Base-by-base conservation (phyloP, 2,329 filamentous ascomycete genomes). In the Ophiostoma perfectum region DNA sequence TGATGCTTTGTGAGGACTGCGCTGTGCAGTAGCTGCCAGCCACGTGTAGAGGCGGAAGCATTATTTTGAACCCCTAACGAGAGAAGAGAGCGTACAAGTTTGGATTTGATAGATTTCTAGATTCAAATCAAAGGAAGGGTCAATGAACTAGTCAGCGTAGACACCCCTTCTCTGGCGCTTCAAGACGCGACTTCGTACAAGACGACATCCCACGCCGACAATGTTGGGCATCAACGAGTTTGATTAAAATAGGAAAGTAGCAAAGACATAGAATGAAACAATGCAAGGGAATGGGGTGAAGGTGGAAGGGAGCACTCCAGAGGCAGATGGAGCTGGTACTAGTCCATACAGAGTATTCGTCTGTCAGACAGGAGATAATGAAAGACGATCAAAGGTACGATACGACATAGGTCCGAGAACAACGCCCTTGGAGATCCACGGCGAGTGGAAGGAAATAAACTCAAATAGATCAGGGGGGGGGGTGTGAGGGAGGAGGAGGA, bases 261-360 rank as follows among this genome's bases (percentile, higher is more conserved):
- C n/a, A 55, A 27, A 55, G 49, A 9, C 9, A 14, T 16, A 7
- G 60, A 63, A 63, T 41, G 60, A 42, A 63, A 63, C 52, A 38
- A 60, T 60, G 55, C 55, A 60, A 60, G 55, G 55, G 55, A 27
- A 60, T 16, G 27, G 11, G 16, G 55, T 60, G 27, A 60, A 60
- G 55, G 12, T 36, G 27, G 11, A 11, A 3, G 14, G 18, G 1
- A 4, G 11, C 11, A 11, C 14, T 58, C 6, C 7, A 38, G 11
- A 58, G 18, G 4, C 8, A 38, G 11, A 58, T 11, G 4, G 27
- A 12, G 4, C 7, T 49, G 5, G 14, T 12, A 55, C n/a, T 27
- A 3, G 27, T 27, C 27, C 27, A 27, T 27, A 27, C 27, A 27
- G 27, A 27, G 27, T 27, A 27, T 27, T 27, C 27, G 27, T 27